Base-by-base conservation (phyloP, 164 flowering plant species). In the Vitis rupestris region DNA sequence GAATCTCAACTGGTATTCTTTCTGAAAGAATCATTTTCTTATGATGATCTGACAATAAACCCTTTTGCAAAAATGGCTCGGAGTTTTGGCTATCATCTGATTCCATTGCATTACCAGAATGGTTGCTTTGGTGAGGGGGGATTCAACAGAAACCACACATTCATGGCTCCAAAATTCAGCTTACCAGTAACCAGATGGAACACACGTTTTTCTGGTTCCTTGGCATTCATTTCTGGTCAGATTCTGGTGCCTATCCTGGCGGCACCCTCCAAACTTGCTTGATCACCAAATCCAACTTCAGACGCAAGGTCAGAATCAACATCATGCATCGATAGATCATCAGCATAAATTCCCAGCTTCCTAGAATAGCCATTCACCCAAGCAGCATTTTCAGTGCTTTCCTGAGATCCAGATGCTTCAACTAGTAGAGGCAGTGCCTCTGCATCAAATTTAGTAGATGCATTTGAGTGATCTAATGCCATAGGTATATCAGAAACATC, bases 141-240 rank as follows among this genome's bases (percentile, higher is more conserved):
- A 23, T 23, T 23, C 23, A 23, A 23, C 23, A 23, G 23, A 23
- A 23, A 23, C 23, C 23, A 23, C 23, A 1, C 1, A 23, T 1
- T 23, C 23, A 23, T 23, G 23, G 23, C 23, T 23, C 23, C 23
- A 23, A 23, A 23, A 23, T 23, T 23, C 23, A 23, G 23, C 23
- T 23, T 23, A 23, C 23, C 23, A 23, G 23, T 23, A 23, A 23
- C 23, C 23, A 23, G 23, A 23, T 23, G 23, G 23, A 23, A 23
- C 23, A 23, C 23, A 23, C 23, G 23, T 23, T 23, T 23, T 19
- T 19, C 23, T 19, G 23, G 23, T 19, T 23, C 23, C 80, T 83
- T n/a, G 98, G 98, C 90, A 83, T 84, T 83, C 89, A 93, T 59
- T 90, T 96, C 72, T 96, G 94, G 95, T 86, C 65, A 93, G 73